These are phyloP conservation scores for Blastocystis hominis DNA, from an alignment of 352 stramenopile genomes.

Conservation along the genomic window DNA sequence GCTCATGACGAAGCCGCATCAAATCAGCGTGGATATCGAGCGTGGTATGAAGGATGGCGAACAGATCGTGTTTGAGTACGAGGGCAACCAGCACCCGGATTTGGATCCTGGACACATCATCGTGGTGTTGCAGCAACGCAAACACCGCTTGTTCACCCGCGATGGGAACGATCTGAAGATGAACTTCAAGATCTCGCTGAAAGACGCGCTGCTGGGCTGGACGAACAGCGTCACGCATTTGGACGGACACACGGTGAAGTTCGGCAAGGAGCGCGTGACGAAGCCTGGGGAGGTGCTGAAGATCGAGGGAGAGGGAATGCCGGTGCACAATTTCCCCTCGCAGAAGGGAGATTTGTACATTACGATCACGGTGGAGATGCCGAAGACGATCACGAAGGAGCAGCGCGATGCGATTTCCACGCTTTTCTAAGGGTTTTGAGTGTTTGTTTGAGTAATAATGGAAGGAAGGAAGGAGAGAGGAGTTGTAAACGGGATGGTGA, in stretches of 20 bases:
- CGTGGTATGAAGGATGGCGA: conserved; percentile 82
- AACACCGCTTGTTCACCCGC: conserved; percentile 76
- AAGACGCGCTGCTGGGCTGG: conserved; percentile 85
- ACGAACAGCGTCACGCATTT: conserved; percentile 79
- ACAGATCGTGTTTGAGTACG: conserved; percentile 82
- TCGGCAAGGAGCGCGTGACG: conserved; percentile 78
- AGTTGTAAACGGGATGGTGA: background rate
- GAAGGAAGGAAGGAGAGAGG: background rate
- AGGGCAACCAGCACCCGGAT: conserved; percentile 75
- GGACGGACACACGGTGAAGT: conserved; percentile 77
- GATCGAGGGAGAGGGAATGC: conserved; percentile 85
- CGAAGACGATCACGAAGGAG: conserved; percentile 72
- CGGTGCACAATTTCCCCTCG: conserved; percentile 76
- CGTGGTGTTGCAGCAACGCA: conserved; percentile 76
- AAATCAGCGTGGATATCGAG: conserved; percentile 86
- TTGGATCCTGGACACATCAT: conserved; percentile 81
- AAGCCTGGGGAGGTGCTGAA: conserved; percentile 75
- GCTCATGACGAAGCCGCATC: conserved; percentile 69
- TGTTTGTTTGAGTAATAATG: background rate
- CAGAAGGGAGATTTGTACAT: conserved; percentile 82
- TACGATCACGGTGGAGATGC: conserved; percentile 87
- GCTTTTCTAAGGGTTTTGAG: conserved; percentile 16
- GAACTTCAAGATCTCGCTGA: conserved; percentile 83
- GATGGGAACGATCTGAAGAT: conserved; percentile 86
- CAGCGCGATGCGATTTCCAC: conserved; percentile 69